Base-by-base conservation (phyloP, 768 basidiomycete species). In the Naematelia aurantialba region DNA sequence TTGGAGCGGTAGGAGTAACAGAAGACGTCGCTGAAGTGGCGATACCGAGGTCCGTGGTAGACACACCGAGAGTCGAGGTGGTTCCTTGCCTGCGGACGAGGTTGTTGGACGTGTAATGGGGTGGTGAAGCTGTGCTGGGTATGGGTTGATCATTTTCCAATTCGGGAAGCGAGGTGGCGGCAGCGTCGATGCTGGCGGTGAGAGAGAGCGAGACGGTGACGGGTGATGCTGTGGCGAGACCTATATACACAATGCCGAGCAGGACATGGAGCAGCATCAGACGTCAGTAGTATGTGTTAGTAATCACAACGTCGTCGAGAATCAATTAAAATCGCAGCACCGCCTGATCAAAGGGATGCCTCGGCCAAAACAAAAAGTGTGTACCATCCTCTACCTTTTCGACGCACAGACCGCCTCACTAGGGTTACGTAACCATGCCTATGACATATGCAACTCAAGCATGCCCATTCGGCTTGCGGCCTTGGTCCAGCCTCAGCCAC, bases 401-500 rank as follows among this genome's bases (percentile, higher is more conserved):
- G n/a, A n/a, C n/a, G n/a, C n/a, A n/a, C n/a, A n/a, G n/a, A n/a
- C n/a, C n/a, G n/a, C n/a, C n/a, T n/a, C n/a, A n/a, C n/a, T n/a
- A n/a, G n/a, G n/a, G n/a, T n/a, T n/a, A n/a, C n/a, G n/a, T n/a
- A n/a, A n/a, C n/a, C n/a, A n/a, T n/a, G n/a, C n/a, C n/a, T n/a
- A n/a, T n/a, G n/a, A n/a, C n/a, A n/a, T n/a, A n/a, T n/a, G n/a
- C n/a, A n/a, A n/a, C 34, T 39, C 17, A 39, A 8, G 34, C 34
- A 39, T 17, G 34, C 8, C 34, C 34, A 50, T 47, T 25, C 3
- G n/a, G 24, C 14, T 19, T 13, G 8, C 4, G 54, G 49, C n/a
- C 26, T 49, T 56, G 55, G 26, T 65, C 51, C 42, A 66, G 45
- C 31, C 62, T 55, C 58, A 63, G 34, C 68, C 65, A 69, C 55